Base-by-base conservation (phyloP, 768 basidiomycete species). In the Pulveroboletus sp. region DNA sequence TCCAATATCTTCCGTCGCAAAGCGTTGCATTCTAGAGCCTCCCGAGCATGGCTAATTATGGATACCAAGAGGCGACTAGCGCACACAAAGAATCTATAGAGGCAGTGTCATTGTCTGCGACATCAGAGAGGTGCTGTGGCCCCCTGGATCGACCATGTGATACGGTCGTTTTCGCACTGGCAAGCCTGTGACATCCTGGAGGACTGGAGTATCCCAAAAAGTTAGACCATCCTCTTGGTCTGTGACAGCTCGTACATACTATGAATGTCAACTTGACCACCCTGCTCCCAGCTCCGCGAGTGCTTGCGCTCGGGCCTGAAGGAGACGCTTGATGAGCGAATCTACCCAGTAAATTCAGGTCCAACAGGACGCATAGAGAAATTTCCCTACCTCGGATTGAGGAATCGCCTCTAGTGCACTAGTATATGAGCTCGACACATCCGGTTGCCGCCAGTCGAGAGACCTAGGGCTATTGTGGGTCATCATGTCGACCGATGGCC, bases 151-250 rank as follows among this genome's bases (percentile, higher is more conserved):
- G 68, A 83, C 79, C 74, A 83, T 78, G 62, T 83, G 82, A 65
- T 84, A 83, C 18, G 77, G 69, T 47, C 83, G 79, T 68, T 85
- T 84, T 61, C 83, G 75, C 18, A 71, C 63, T 15, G 82, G 80
- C 40, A 82, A 61, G 37, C 71, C 72, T 51, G 78, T 65, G 55
- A 82, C 71, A 55, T 81, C 80, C 69, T 81, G 72, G 42, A 69
- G 47, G 26, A 66, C 66, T 66, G 28, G 21, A 21, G 33, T 26
- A 7, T 28, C 51, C 33, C 51, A 42, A 50, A 27, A 41, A 38
- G 49, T 57, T 39, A 57, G 46, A 43, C 50, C 39, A 31, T 44
- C 39, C 43, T 36, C 48, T 32, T 27, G 28, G 32, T 43, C 52
- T 54, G 45, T 56, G 50, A 53, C 49, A 48, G 50, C 54, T 39